Base-by-base conservation (phyloP, 1,139 yeast genomes). In the Pneumocystis jirovecii region DNA sequence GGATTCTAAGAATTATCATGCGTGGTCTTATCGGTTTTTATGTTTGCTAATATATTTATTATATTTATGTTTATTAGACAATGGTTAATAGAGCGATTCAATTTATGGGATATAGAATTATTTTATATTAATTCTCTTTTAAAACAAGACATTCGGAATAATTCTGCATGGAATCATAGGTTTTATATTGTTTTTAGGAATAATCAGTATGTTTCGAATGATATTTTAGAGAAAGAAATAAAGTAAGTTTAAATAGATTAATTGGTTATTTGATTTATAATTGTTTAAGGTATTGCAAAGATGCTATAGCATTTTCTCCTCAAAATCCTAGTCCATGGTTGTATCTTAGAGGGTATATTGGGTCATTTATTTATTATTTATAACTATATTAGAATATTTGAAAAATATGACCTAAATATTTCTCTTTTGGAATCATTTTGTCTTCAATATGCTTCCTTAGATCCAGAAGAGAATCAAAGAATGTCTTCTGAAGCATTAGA, bases 91-190 rank as follows among this genome's bases (percentile, higher is more conserved):
- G 45, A 57, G 40, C 50, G 65, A 35, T 63, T 65, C 65, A 64
- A 64, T 66, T 66, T 64, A 25, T 66, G 70, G 40, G 74, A 70
- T 8, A 75, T 74, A 57, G 96, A 90, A 72, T 69, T 83, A n/a
- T 74, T 72, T 8, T 86, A 82, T 72, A 80, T 83, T 0, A 79
- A 80, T n/a, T 68, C 70, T 25, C 75, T 83, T 70, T 75, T 95
- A 12, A 75, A 76, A 6, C 72, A 76, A 8, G 99, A 93, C 74
- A 82, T 89, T 29, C 79, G 89, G 71, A 93, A 93, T 76, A 95
- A 93, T 74, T 87, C 96, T 65, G 97, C 96, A 0, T 93, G 99
- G 99, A 82, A 85, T 66, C 95, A 89, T 75, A 80, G 97, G 65
- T 87, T 79, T 76, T 89, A 85, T 71, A 74, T 87, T 34, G 68